Base-by-base conservation (phyloP, 352 stramenopile genomes). In the Globisporangium middletonii region DNA sequence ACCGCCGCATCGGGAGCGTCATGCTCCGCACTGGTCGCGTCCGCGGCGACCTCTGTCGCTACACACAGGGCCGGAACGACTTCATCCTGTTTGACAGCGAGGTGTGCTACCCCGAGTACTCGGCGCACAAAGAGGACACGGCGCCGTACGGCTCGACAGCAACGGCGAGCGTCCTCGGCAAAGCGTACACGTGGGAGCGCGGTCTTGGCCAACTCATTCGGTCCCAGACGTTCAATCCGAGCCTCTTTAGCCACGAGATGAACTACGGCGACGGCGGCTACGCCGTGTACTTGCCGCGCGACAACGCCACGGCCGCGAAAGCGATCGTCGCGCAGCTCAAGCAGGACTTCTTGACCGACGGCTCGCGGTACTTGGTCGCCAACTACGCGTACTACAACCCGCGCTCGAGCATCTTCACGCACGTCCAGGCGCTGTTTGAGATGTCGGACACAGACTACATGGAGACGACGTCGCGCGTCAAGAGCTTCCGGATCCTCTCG, bases 391-490 rank as follows among this genome's bases (percentile, higher is more conserved):
- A 89, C 52, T 92, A 89, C 69, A 92, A 92, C 52, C 69, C 76
- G 47, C 78, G 66, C n/a, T 88, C 77, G 38, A 76, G 82, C 41
- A 80, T 92, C n/a, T 92, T 92, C 57, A 87, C 77, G 3, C 69
- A 82, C 44, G 64, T 92, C 3, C 76, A 89, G 33, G 77, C 67
- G 18, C 65, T 92, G 0, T 87, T 90, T 43, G 82, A 92, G 57
- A 79, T 90, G 67, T 87, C 73, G 28, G 78, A 86, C 53, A 90
- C 82, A 9, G 79, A 90, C 43, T 88, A 90, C 62, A 88, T 90
- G 71, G 72, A 88, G 56, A 79, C 77, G 13, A 87, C 79, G 12
- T 61, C 69, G 4, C 73, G 82, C 7, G 69, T 92, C 49, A 81
- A 86, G 56, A 90, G 74, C 56, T 90, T 92, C 64, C 79, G 75